Conservation (phyloP, 768 basidiomycete genomes). For the Suillus ampliporus region DNA sequence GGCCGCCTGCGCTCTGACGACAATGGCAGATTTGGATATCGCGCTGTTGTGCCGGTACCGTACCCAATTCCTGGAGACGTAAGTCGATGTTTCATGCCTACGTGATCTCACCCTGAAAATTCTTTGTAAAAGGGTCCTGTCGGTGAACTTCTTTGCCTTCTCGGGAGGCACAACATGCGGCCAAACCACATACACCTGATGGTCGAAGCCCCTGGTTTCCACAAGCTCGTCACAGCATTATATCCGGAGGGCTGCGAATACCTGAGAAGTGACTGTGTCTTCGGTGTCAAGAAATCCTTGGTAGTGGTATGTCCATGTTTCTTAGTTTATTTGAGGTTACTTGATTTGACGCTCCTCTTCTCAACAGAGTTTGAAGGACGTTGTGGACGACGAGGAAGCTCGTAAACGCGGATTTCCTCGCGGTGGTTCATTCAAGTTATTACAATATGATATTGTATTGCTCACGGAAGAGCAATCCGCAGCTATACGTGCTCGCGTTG, state of each 20-base stretch:
- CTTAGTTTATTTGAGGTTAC: background rate
- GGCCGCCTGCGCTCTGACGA: conserved; percentile 63
- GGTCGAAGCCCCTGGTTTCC: conserved; percentile 73
- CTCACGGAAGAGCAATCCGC: conserved; percentile 48
- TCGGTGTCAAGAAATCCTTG: conserved; percentile 82
- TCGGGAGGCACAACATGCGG: conserved; percentile 76
- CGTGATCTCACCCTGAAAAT: conserved; percentile 19
- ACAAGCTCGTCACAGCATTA: conserved; percentile 73
- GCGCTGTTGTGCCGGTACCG: conserved; percentile 69
- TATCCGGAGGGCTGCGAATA: conserved; percentile 76
- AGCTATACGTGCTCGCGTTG: conserved; percentile 26
- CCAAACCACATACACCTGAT: conserved; percentile 83
- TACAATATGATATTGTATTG: conserved; percentile 53
- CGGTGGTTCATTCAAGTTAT: conserved; percentile 52
- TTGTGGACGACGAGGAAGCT: conserved; percentile 60
- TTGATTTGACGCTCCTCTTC: background rate
- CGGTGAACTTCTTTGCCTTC: conserved; percentile 56
- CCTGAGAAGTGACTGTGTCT: conserved; percentile 74
- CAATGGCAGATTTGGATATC: conserved; percentile 71
- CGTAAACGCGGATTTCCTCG: conserved; percentile 54
- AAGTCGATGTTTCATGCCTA: conserved; percentile 20
- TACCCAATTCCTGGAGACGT: conserved; percentile 83
- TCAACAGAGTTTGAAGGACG: conserved; percentile 53
- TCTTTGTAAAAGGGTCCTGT: conserved; percentile 63
- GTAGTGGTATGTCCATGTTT: conserved; percentile 61